A percentile compares a stretch with the other conserved stretches of the same genome.
These are phyloP conservation scores for Calonectria honghensis DNA, from an alignment of 2,329 filamentous ascomycete genomes.

Conservation along the genomic window DNA sequence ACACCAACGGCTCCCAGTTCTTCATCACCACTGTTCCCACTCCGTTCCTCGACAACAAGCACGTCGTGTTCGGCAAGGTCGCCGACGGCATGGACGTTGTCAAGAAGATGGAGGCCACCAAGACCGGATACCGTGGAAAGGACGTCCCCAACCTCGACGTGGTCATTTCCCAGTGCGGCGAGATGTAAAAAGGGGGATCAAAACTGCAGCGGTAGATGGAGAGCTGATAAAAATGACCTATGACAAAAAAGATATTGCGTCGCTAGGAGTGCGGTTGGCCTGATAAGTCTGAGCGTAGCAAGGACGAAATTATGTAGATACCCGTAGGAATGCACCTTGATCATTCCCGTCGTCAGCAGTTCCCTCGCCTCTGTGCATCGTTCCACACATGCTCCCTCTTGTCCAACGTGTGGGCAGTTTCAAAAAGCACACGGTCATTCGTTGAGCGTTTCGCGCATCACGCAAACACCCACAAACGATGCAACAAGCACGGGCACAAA, in stretches of 20 bases:
- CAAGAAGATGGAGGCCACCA: conserved; percentile 92
- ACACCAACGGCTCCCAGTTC: conserved; percentile 97
- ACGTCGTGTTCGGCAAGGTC: conserved; percentile 96
- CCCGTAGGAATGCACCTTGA: conserved; percentile 44
- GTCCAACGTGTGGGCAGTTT: background rate
- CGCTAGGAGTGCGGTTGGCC: background rate
- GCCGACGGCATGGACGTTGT: conserved; percentile 93
- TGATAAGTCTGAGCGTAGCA: background rate
- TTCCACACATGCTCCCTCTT: conserved; percentile 36
- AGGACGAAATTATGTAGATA: conserved; percentile 44
- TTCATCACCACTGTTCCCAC: conserved; percentile 95
- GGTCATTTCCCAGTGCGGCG: conserved; percentile 89
- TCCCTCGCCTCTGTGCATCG: conserved; percentile 40
- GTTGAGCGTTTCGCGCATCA: conserved; percentile 2
- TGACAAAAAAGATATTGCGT: background rate
- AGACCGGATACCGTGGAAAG: conserved; percentile 82
- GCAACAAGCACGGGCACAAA: conserved; percentile 26
- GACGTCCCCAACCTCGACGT: conserved; percentile 92
- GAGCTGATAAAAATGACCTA: background rate
- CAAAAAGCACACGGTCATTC: conserved; percentile 23
- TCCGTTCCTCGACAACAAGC: conserved; percentile 92
- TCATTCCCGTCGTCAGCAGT: conserved; percentile 42
- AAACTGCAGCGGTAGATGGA: background rate
- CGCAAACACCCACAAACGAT: conserved; percentile 26
- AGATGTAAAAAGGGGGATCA: conserved; percentile 78